Percentiles rank a stretch among this genome's conserved stretches.
Evolutionary conservation across 2,329 filamentous ascomycete genomes (phyloP).

Genomic region (Alternaria solani): DNA sequence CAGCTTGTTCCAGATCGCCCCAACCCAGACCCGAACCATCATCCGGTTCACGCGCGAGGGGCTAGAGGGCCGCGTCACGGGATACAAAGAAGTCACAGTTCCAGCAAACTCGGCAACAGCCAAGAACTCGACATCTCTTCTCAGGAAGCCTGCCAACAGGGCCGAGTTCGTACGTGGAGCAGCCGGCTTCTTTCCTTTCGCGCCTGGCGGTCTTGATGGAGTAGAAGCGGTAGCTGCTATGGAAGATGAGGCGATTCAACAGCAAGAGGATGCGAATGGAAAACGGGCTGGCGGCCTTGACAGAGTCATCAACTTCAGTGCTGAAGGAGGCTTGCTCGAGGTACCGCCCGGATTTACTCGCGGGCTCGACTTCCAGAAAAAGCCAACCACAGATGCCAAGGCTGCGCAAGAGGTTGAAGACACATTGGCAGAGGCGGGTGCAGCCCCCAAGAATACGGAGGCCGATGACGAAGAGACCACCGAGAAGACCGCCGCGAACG

Average conservation of each 20-base stretch:
- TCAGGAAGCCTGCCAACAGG: conserved; percentile 83
- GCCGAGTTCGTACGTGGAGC: conserved; percentile 93
- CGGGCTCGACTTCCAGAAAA: conserved; percentile 76
- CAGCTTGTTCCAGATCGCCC: conserved; percentile 85
- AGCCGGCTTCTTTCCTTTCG: conserved; percentile 93
- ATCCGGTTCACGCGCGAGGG: conserved; percentile 92
- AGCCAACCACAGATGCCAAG: conserved; percentile 64
- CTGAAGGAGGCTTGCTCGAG: conserved; percentile 79
- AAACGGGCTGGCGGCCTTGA: conserved; percentile 67
- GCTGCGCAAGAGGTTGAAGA: conserved; percentile 75
- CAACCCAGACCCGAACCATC: conserved; percentile 92
- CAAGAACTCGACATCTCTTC: conserved; percentile 91
- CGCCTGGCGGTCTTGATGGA: conserved; percentile 85
- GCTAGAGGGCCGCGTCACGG: conserved; percentile 88
- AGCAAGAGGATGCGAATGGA: conserved; percentile 55
- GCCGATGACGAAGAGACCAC: conserved; percentile 36
- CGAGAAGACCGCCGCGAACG: conserved; percentile 33
- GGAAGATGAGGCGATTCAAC: conserved; percentile 75
- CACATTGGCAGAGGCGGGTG: conserved; percentile 62
- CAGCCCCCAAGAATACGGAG: conserved; percentile 32
- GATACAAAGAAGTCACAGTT: conserved; percentile 92
- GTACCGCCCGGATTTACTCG: conserved; percentile 82
- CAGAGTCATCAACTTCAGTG: conserved; percentile 82
- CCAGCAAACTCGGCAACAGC: conserved; percentile 88
- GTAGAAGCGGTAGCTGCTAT: conserved; percentile 85